Percentiles rank a stretch among this genome's conserved stretches.
phyloP scores from a whole-genome alignment of 305 asterid species.

The Euphrasia arctica region DNA sequence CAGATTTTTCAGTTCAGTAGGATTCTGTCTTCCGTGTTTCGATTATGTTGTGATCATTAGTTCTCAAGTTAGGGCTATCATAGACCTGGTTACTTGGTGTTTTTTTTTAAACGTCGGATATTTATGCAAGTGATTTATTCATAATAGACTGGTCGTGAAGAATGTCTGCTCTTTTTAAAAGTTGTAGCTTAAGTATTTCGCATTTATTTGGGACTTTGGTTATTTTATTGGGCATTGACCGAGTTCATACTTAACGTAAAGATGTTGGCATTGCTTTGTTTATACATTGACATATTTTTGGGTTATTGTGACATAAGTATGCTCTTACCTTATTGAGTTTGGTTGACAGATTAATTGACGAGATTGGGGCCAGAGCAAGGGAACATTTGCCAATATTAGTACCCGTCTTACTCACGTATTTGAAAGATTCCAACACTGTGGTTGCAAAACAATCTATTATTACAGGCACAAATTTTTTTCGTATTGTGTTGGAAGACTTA shows the following conservation, averaged over 20 bases:
- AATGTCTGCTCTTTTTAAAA: neutral
- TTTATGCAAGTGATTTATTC: neutral
- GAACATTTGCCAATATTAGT: constrained; percentile 59
- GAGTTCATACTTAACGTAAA: neutral
- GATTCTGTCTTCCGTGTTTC: neutral
- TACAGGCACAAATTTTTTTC: constrained; percentile 65
- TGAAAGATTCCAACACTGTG: constrained; percentile 57
- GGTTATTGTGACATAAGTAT: constrained; percentile 9
- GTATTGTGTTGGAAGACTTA: constrained; percentile 67
- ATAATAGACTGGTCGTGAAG: constrained; percentile 9
- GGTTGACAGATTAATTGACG: constrained; percentile 78
- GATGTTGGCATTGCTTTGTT: constrained; percentile 18
- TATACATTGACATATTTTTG: neutral
- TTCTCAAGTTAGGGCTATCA: constrained; percentile 3
- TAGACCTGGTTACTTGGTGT: neutral
- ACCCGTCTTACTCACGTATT: constrained; percentile 61
- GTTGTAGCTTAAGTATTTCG: neutral
- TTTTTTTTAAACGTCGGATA: neutral
- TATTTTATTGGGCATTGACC: neutral
- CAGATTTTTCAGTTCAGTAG: neutral
- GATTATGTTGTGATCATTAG: neutral
- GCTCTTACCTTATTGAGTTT: constrained; percentile 28
- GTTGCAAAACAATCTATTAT: constrained; percentile 77
- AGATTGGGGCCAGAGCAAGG: constrained; percentile 61
- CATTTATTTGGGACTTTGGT: neutral